phyloP scores from a whole-genome alignment of 768 basidiomycete genomes.

The Pleurotus giganteus region DNA sequence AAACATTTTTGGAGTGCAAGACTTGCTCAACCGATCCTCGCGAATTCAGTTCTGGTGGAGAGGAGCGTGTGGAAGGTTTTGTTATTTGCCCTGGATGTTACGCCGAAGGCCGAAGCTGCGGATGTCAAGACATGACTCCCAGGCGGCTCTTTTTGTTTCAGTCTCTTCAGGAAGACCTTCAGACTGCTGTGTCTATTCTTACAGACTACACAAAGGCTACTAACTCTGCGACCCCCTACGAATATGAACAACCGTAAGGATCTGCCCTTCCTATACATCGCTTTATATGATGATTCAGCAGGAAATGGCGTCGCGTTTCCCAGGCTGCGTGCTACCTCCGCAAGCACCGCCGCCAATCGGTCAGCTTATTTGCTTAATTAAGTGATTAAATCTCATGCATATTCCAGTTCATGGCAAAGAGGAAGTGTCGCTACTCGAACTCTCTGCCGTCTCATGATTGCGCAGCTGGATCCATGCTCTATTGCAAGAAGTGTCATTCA shows the following conservation, averaged over 20 bases:
- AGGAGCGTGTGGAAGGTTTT: slow-evolving; percentile 38
- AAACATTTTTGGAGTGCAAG: slow-evolving; percentile 74
- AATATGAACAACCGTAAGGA: neutral
- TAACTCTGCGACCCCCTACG: neutral
- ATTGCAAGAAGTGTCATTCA: slow-evolving; percentile 40
- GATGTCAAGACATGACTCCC: slow-evolving; percentile 58
- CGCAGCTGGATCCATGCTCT: slow-evolving; percentile 21
- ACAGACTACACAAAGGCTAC: neutral
- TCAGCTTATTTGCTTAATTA: slow-evolving; percentile 7
- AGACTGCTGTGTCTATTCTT: slow-evolving; percentile 22
- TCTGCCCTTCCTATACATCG: neutral
- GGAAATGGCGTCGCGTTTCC: slow-evolving; percentile 25
- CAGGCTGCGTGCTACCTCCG: slow-evolving; percentile 36
- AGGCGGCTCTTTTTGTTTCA: slow-evolving; percentile 54
- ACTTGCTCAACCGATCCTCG: slow-evolving; percentile 31
- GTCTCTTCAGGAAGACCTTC: slow-evolving; percentile 42
- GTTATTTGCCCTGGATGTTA: slow-evolving; percentile 72
- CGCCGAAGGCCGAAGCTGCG: slow-evolving; percentile 73
- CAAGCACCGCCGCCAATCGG: slow-evolving; percentile 17
- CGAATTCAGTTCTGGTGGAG: slow-evolving; percentile 5
- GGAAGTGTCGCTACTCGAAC: slow-evolving; percentile 13
- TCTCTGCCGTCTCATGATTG: slow-evolving; percentile 18
- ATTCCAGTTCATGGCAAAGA: slow-evolving; percentile 8
- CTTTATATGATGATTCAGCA: neutral
- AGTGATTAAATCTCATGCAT: neutral